Evolutionary conservation across 2,329 filamentous ascomycete species (phyloP).

Genomic region (Cladosporium sphaerospermum): DNA sequence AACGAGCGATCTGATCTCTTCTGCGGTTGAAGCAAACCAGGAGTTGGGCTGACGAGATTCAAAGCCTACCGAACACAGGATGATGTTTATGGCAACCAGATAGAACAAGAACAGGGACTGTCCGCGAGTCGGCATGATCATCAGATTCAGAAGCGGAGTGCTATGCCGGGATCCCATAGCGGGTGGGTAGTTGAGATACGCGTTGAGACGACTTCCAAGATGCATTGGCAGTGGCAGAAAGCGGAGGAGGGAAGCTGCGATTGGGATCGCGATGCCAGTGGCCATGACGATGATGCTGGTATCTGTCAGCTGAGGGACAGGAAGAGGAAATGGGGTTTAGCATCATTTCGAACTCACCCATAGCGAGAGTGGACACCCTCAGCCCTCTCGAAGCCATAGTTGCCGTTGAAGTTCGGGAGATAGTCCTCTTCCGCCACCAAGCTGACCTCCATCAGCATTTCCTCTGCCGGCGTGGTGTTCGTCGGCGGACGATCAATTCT

Average conservation of each 20-base stretch:
- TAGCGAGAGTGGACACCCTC: conserved; percentile 28
- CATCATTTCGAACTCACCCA: conserved; percentile 19
- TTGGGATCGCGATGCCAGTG: conserved; percentile 16
- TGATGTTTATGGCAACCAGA: conserved; percentile 26
- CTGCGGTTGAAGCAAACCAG: conserved; percentile 16
- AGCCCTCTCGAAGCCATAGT: conserved; percentile 25
- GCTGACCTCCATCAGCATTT: conserved; percentile 28
- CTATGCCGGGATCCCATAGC: conserved; percentile 13
- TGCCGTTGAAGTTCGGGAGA: conserved; percentile 22
- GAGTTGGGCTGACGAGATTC: conserved; percentile 21
- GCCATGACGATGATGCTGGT: conserved; percentile 19
- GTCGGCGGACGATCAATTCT: conserved; percentile 21
- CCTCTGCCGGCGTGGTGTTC: conserved; percentile 4
- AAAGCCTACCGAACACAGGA: conserved; percentile 24
- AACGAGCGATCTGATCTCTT: conserved; percentile 32
- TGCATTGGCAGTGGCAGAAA: conserved; percentile 15
- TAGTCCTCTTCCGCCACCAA: conserved; percentile 27
- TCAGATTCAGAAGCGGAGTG: conserved; percentile 7
- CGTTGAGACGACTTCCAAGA: conserved; percentile 13
- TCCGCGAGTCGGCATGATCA: conserved; percentile 22
- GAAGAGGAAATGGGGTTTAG: not conserved
- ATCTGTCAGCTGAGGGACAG: not conserved
- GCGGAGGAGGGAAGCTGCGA: conserved; percentile 16
- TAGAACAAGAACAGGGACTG: conserved; percentile 26
- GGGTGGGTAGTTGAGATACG: conserved; percentile 16